phyloP scores from a whole-genome alignment of 306 rosid species.

The Coriaria nepalensis region DNA sequence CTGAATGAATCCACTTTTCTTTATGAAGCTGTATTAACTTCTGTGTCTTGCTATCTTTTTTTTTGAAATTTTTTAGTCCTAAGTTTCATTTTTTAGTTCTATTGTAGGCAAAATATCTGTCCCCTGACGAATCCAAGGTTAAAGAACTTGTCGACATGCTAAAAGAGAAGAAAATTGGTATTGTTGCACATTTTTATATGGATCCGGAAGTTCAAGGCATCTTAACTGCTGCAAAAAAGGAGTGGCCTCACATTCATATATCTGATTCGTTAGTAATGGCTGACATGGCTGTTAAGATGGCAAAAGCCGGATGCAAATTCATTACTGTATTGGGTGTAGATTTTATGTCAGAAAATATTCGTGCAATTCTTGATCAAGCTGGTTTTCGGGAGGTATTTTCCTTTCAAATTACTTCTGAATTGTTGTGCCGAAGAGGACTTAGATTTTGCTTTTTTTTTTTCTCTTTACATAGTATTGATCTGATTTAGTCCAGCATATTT shows the following conservation, averaged over 20 bases:
- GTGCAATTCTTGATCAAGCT: conserved; percentile 98
- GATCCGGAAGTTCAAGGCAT: conserved; percentile 97
- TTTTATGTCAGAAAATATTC: conserved; percentile 95
- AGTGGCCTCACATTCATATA: conserved; percentile 91
- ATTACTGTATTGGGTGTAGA: conserved; percentile 87
- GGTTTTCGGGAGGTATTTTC: conserved; percentile 56
- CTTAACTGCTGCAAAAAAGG: conserved; percentile 85
- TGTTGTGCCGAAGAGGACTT: not conserved
- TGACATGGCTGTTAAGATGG: conserved; percentile 81
- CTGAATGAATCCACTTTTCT: no score
- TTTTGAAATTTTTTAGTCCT: not conserved
- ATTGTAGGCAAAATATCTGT: conserved; percentile 74
- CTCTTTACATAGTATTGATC: not conserved
- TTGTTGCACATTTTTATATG: conserved; percentile 98
- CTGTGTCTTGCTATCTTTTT: not conserved
- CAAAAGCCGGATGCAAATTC: conserved; percentile 73
- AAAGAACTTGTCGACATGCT: conserved; percentile 52
- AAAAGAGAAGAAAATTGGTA: conserved; percentile 78
- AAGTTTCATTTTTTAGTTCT: conserved; percentile 20
- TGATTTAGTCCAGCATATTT: conserved; percentile 10
- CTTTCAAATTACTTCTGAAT: conserved; percentile 1
- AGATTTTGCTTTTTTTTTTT: conserved; percentile 4
- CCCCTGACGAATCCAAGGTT: conserved; percentile 49
- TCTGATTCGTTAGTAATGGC: conserved; percentile 99
- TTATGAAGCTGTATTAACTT: not conserved